Evolutionary conservation across 2,329 filamentous ascomycete genomes (phyloP), one percentile per base, ranked within the genome.

Genomic region (Botrytis elliptica): DNA sequence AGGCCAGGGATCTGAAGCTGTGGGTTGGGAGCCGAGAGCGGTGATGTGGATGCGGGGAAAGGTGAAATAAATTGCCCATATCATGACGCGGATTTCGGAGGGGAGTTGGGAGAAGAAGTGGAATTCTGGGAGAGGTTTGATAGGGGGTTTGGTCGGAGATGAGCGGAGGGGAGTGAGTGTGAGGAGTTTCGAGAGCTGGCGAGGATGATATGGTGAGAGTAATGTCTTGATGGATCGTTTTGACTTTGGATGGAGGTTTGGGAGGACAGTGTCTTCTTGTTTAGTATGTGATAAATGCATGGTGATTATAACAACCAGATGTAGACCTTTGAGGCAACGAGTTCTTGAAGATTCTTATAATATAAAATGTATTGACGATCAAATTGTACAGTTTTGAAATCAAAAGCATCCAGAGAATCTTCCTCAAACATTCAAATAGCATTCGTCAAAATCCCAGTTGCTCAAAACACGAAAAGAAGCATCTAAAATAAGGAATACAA

Each of bases 61-160:
- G 16, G 46, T 57, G 20, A 57, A 22, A 14, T 71, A 71, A 1
- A 71, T 57, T 0, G 20, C 25, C 70, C 70, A 71, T 42, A 71
- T 57, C 8, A 66, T 44, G 20, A 22, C 29, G 44, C 60, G 60
- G 7, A 71, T 71, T 44, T 71, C 70, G 70, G 25, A 71, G 12
- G 70, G 70, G 20, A 71, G 46, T 65, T 66, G 36, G 22, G 25
- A 36, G 46, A 71, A 71, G 16, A 66, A 62, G 46, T 57, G 70
- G 36, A 71, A 71, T 52, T 62, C 16, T 25, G 59, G 12, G 7
- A n/a, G 8, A 44, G 70, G n/a, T 8, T 25, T 22, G 36, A 40
- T n/a, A 2, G 60, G 12, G 6, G 36, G 14, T 25, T 57, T 33
- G 36, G 36, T 14, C 3, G 38, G 25, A 55, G 60, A 44, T 36